Evolutionary conservation across 306 rosid genomes (phyloP), one percentile per base, ranked within the genome.

Genomic region (Vicia faba): DNA sequence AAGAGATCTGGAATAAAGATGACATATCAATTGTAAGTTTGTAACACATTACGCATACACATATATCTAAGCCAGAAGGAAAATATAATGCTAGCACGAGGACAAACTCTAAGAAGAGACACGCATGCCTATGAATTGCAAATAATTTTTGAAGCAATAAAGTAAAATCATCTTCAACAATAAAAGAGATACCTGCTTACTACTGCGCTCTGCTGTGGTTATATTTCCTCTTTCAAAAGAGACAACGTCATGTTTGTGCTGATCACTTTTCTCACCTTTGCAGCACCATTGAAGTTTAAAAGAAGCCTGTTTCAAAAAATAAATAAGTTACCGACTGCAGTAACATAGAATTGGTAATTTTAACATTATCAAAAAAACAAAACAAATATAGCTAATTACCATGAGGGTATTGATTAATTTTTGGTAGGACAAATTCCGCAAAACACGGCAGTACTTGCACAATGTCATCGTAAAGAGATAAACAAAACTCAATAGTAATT

Each of bases 201-300:
- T 93, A 77, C 96, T 93, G 70, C 95, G 97, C 82, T 85, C 92
- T 62, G 99, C 92, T 66, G 99, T 90, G 64, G 91, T 90, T 76
- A 93, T 93, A 72, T 93, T 90, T 79, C 99, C 97, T 80, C 78
- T 84, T 80, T 93, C 97, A 66, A 93, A 93, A 66, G 97, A 93
- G 72, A 93, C 97, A 41, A 90, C 66, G 70, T 93, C 98, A 71
- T 93, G 99, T 80, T 90, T 84, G 81, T 88, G 84, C 71, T 88
- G 95, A 78, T 90, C 95, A 83, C 89, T 93, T 62, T 82, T 68
- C 20, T 88, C 92, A 7, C 97, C 95, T 69, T 90, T 88, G 86
- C 90, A 90, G 73, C 70, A 80, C 99, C 99, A 93, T 73, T 89
- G 83, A 72, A 93, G 96, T 68, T 86, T 90, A 78, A 93, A 93